Evolutionary conservation across 2,329 filamentous ascomycete species (phyloP), one percentile per base, ranked within the genome.

Genomic region (Bipolaris cookei): DNA sequence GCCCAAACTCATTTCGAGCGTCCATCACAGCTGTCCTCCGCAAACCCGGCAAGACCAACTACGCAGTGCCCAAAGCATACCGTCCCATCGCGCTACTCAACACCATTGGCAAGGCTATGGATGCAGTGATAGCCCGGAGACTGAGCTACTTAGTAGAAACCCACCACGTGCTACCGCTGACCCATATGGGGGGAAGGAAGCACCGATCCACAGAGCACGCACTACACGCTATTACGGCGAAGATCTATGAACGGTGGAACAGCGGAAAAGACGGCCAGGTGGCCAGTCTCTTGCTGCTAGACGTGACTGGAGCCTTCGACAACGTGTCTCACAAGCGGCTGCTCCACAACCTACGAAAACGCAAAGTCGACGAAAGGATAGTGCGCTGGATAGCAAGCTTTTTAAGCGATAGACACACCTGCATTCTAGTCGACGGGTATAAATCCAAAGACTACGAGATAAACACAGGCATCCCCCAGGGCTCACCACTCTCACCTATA

Each of bases 401-500:
- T 51, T 43, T 66, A 10, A 43, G 56, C 43, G 44, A 64, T 32
- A 58, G 66, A 47, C 43, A 50, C 37, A 65, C 58, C 2, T 44
- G 30, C 21, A 59, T 71, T 5, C 46, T 30, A 6, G 54, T 74
- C 16, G 49, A 60, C 30, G 49, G 50, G 34, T 62, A 58, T 20
- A 46, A 44, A n/a, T 64, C 58, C 6, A 42, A 32, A 41, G 48
- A 34, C 7, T 66, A 65, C 34, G 1, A 46, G 8, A 65, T 58
- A 16, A 62, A 61, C 30, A 65, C 62, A 32, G 69, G 68, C 10
- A 71, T 74, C 34, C 70, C 70, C 4, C 53, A 72, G 58, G 70
- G 69, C 56, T 74, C 63, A n/a, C 68, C 61, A 20, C 64, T 75
- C 1, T 74, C 60, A n/a, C 71, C 66, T 28, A 72, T 75, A 25